Evolutionary conservation across 352 stramenopile genomes (phyloP), one percentile per base, ranked within the genome.

Genomic region (Globisporangium middletonii): DNA sequence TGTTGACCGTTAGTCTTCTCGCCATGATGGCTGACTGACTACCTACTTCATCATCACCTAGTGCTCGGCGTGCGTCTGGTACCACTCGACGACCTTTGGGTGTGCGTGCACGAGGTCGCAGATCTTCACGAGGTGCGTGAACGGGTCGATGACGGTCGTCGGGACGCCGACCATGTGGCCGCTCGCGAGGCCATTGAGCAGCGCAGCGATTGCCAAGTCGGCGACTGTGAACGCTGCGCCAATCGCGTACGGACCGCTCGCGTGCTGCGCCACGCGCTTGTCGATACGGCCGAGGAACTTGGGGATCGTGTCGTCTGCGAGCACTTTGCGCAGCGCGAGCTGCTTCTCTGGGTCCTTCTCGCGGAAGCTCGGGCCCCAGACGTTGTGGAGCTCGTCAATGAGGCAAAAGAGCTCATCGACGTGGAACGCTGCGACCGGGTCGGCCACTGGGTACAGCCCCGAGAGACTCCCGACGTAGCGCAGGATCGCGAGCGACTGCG

Each of bases 391-490:
- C 30, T 75, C 67, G 41, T 77, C 64, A 13, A 72, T 55, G 9
- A 49, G 53, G 49, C 47, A 53, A 11, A 77, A 47, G 48, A 77
- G 56, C 45, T 73, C 67, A 41, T 77, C 62, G 44, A 75, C 52
- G 38, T 69, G 64, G 38, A 74, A 57, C 28, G 61, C 62, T 3
- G 53, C 54, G 2, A 73, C 48, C 4, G 69, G 60, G 19, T 67
- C 57, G 47, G 69, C 72, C n/a, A 53, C 51, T 3, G 72, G 73
- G 56, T 75, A 80, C 16, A 77, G 41, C 1, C 33, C 33, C 33
- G 33, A 73, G 8, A 86, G 55, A 0, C 60, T 85, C 8, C 84
- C 82, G 9, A 68, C 77, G 42, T 85, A 89, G 30, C 82, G 73
- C 9, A 89, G 58, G 38, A 92, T 78, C 1, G 75, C 68, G 33